phyloP scores from a whole-genome alignment of 164 flowering plant species.

The Liquidambar formosana region DNA sequence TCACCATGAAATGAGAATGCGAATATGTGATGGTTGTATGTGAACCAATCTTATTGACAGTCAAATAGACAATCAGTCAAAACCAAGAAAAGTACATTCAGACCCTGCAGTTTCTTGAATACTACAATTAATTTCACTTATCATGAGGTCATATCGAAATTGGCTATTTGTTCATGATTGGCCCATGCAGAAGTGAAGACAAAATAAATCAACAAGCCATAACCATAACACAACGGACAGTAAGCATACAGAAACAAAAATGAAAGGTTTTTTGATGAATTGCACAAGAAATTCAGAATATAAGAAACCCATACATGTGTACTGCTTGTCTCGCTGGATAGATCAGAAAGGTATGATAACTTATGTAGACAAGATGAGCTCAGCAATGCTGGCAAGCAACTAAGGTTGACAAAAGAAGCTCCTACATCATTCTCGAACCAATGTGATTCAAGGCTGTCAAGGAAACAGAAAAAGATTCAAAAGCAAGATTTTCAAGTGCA shows the following conservation, averaged over 20 bases:
- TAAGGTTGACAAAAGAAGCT: slow-evolving; percentile 73
- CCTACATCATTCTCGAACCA: slow-evolving; percentile 77
- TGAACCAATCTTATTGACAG: too few species aligned
- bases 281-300: not conserved
- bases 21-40: too few species aligned
- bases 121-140: too few species aligned
- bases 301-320: slow-evolving; percentile 52
- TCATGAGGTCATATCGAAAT: too few species aligned
- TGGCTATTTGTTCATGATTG: not conserved
- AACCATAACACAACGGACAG: not conserved
- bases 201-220: too few species aligned
- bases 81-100: too few species aligned
- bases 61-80: too few species aligned
- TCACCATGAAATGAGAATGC: too few species aligned
- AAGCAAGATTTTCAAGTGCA: slow-evolving; percentile 2
- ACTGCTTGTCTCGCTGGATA: slow-evolving; percentile 33
- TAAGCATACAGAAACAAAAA: not conserved
- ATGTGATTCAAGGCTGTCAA: slow-evolving; percentile 63
- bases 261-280: not conserved
- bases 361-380: slow-evolving; percentile 84
- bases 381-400: slow-evolving; percentile 82
- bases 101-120: too few species aligned
- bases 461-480: slow-evolving; percentile 19
- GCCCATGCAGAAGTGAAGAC: not conserved
- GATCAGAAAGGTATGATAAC: slow-evolving; percentile 54